Evolutionary conservation across 768 basidiomycete species (phyloP).

Genomic region (Lyophyllum decastes): DNA sequence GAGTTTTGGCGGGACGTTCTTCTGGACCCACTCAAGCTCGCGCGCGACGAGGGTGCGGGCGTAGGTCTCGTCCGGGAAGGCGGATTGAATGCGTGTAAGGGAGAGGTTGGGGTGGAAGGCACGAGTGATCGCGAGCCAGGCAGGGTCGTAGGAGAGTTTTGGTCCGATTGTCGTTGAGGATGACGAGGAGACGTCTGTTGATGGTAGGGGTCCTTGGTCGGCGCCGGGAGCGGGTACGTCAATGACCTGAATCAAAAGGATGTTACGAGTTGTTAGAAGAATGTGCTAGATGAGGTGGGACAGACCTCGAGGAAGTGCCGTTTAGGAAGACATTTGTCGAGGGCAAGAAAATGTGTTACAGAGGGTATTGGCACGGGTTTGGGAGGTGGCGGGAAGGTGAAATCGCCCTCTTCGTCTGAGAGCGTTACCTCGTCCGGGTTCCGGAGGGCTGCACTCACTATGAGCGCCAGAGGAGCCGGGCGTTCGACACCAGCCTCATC

Average conservation of each 20-base stretch:
- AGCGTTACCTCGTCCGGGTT: constrained; percentile 44
- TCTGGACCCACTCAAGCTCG: constrained; percentile 68
- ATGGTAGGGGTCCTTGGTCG: too few species aligned
- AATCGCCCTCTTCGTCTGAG: constrained; percentile 47
- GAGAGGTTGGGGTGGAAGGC: constrained; percentile 84
- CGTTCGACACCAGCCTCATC: constrained; percentile 32
- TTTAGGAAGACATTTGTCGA: constrained; percentile 73
- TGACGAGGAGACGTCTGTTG: not conserved
- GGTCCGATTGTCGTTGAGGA: constrained; percentile 18
- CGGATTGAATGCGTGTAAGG: constrained; percentile 42
- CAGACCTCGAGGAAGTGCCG: too few species aligned
- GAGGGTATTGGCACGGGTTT: constrained; percentile 18
- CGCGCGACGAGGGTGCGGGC: constrained; percentile 54
- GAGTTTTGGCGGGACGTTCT: constrained; percentile 46
- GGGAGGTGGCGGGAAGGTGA: constrained; percentile 33
- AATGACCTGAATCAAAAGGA: constrained; percentile 63
- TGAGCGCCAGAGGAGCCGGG: not conserved
- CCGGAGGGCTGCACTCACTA: not conserved
- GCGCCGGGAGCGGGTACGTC: constrained; percentile 54
- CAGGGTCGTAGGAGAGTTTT: constrained; percentile 81
- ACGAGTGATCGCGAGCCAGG: constrained; percentile 93
- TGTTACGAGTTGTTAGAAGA: not conserved
- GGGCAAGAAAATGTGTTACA: constrained; percentile 80
- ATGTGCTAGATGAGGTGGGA: not conserved
- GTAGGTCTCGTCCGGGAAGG: constrained; percentile 61